Base-by-base conservation (phyloP, 2,329 filamentous ascomycete genomes). In the Fusarium armeniacum region DNA sequence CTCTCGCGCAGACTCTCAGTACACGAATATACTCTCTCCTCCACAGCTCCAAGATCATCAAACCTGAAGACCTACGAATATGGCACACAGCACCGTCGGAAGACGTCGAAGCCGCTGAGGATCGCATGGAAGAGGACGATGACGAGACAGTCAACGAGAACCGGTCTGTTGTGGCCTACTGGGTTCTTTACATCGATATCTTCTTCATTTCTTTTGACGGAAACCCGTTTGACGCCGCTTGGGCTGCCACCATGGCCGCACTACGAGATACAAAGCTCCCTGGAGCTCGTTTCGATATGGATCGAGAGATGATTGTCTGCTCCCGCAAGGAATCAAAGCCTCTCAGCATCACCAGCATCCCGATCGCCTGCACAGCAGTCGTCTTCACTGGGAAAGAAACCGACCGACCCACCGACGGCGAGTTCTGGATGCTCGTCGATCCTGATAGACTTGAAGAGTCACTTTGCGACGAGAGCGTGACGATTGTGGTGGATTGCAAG, bases 131-230 rank as follows among this genome's bases (percentile, higher is more conserved):
- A 6, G 80, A 81, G 7, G 81, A 81, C 1, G 75, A 75, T 1
- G 54, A 57, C 18, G 70, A 67, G 5, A 76, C 81, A 7, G 76
- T 77, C 40, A 77, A 74, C 18, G 81, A 78, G 45, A 78, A 81
- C 13, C 78, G 77, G 9, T 77, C 77, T n/a, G 80, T 95, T 13
- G 95, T 92, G 77, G 96, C 91, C 0, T 98, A 97, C 79, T 99
- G 95, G 96, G 90, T 93, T 12, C 88, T 99, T 22, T 98, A 97
- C 80, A 92, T 99, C 70, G 95, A 98, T 77, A 85, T 98, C n/a
- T 87, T 98, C 76, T 96, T 97, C 81, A 91, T 99, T 71, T 97
- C 93, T 0, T 89, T 97, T 51, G 94, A 97, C 69, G 95, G 95
- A 8, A 97, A 96, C 75, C 89, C 93, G 2, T 94, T 98, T 70